Percentiles rank a stretch among this genome's conserved stretches.
These are phyloP conservation scores for Grifola frondosa DNA, from an alignment of 1,284 basidiomycete species.

Conservation along the genomic window DNA sequence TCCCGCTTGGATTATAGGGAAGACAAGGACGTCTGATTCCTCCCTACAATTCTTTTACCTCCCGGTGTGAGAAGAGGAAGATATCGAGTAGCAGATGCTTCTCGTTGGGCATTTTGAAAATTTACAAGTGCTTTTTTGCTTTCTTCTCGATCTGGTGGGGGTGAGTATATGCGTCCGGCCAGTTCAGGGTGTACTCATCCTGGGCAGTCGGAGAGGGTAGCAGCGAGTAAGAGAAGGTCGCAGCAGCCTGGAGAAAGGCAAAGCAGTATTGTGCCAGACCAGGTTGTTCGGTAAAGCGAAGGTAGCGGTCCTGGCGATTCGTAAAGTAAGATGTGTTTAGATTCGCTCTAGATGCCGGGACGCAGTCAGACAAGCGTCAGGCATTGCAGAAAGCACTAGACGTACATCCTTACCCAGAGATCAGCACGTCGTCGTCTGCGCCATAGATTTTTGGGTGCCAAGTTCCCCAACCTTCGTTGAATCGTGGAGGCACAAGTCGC, in stretches of 20 bases:
- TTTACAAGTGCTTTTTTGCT: conserved; percentile 45
- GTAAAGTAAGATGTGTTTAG: conserved; percentile 93
- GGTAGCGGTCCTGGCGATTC: conserved; percentile 92
- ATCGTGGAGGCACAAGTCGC: conserved; percentile 82
- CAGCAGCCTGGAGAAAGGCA: conserved; percentile 71
- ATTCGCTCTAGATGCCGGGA: conserved; percentile 71
- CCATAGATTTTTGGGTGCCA: conserved; percentile 99
- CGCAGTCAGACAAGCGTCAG: conserved; percentile 7
- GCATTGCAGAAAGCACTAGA: background rate
- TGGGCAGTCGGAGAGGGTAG: conserved; percentile 31
- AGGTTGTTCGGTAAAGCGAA: conserved; percentile 69
- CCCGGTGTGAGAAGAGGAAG: background rate
- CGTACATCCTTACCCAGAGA: conserved; percentile 76
- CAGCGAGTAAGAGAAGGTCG: conserved; percentile 75
- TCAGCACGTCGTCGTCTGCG: conserved; percentile 87
- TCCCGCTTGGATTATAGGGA: conserved; percentile 85
- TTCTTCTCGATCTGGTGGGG: conserved; percentile 61
- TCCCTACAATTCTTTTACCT: background rate
- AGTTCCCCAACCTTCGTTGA: conserved; percentile 98
- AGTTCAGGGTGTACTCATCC: conserved; percentile 47
- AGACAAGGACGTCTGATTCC: conserved; percentile 45
- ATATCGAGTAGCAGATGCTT: conserved; percentile 19
- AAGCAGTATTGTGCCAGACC: conserved; percentile 80
- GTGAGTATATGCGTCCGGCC: conserved; percentile 55
- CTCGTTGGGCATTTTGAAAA: conserved; percentile 49